phyloP scores from a whole-genome alignment of 345 rosid species.

The Lagerstroemia speciosa region DNA sequence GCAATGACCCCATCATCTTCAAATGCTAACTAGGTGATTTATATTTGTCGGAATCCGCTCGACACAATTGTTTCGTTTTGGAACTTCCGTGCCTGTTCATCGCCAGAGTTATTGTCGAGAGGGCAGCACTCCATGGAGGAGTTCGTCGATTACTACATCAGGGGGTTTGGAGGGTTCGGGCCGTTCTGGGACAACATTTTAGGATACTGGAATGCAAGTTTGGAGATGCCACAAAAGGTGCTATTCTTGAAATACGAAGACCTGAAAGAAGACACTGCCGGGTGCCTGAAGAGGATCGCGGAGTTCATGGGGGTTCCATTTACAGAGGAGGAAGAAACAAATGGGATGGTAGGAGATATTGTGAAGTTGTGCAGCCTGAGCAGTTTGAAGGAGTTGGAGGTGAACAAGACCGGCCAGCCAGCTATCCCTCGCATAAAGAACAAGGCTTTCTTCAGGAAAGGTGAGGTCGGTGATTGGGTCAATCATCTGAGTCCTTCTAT shows the following conservation, averaged over 20 bases:
- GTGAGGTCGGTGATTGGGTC: slow-evolving; percentile 23
- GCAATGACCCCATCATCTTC: too few relatives aligned
- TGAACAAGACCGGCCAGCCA: slow-evolving; percentile 12
- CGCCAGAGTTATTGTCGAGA: neutral
- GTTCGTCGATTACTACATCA: neutral
- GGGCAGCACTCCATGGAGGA: neutral
- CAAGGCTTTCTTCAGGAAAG: slow-evolving; percentile 19
- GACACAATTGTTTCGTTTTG: too few relatives aligned
- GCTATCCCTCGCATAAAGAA: slow-evolving; percentile 9
- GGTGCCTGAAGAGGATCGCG: slow-evolving; percentile 19
- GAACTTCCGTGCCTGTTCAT: too few relatives aligned
- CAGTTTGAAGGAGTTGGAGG: slow-evolving; percentile 19
- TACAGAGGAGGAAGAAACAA: slow-evolving; percentile 13
- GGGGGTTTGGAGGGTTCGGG: slow-evolving; percentile 20
- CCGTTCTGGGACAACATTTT: slow-evolving; percentile 33
- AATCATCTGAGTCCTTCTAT: slow-evolving; percentile 14
- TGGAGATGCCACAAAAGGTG: too few relatives aligned
- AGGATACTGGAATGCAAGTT: too few relatives aligned
- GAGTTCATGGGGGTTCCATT: slow-evolving; percentile 13
- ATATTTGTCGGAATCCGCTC: too few relatives aligned
- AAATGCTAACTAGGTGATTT: too few relatives aligned
- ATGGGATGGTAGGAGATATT: slow-evolving; percentile 9
- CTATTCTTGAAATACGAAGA: too few relatives aligned
- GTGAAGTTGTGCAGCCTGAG: slow-evolving; percentile 14
- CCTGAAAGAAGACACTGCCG: too few relatives aligned